These are phyloP conservation scores for Tolypocladium sp. DNA, from an alignment of 2,329 filamentous ascomycete species.

Conservation along the genomic window DNA sequence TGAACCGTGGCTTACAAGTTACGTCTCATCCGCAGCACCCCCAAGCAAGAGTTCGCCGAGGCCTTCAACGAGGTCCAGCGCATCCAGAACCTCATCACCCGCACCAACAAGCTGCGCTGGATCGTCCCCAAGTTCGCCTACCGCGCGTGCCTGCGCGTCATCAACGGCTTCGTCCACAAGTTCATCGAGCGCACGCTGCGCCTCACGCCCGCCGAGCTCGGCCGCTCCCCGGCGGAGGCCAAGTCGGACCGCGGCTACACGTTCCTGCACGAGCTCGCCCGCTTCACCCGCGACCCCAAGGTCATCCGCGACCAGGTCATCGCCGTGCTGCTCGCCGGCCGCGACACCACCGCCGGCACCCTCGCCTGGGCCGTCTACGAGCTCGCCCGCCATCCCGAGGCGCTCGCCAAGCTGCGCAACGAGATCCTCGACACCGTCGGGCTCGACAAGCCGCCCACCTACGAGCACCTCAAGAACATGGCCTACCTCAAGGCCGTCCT, in stretches of 20 bases:
- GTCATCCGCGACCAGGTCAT: slow-evolving; percentile 80
- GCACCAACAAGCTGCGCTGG: slow-evolving; percentile 52
- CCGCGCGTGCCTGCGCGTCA: slow-evolving; percentile 51
- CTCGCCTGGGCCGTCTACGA: slow-evolving; percentile 80
- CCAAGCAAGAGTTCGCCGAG: slow-evolving; percentile 61
- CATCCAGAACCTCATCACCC: slow-evolving; percentile 58
- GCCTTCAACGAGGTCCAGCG: slow-evolving; percentile 73
- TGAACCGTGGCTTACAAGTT: too few relatives aligned
- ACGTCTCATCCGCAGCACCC: too few relatives aligned
- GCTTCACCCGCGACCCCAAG: slow-evolving; percentile 62
- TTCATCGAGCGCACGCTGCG: slow-evolving; percentile 69
- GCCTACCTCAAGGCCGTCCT: slow-evolving; percentile 67
- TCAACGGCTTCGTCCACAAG: slow-evolving; percentile 67
- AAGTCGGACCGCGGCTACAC: slow-evolving; percentile 64
- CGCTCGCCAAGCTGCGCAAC: slow-evolving; percentile 57
- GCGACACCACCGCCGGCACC: slow-evolving; percentile 78
- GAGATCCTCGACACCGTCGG: slow-evolving; percentile 67
- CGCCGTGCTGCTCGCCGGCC: slow-evolving; percentile 72
- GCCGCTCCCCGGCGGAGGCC: slow-evolving; percentile 37
- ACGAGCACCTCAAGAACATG: slow-evolving; percentile 79
- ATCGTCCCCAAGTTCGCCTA: slow-evolving; percentile 59
- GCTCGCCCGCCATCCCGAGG: slow-evolving; percentile 59
- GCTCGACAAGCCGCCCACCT: slow-evolving; percentile 53
- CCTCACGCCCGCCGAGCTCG: slow-evolving; percentile 60
- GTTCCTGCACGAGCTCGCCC: slow-evolving; percentile 77